These are phyloP conservation scores for Rhizodiscina lignyota DNA, from an alignment of 495 filamentous ascomycete genomes.

Conservation along the genomic window DNA sequence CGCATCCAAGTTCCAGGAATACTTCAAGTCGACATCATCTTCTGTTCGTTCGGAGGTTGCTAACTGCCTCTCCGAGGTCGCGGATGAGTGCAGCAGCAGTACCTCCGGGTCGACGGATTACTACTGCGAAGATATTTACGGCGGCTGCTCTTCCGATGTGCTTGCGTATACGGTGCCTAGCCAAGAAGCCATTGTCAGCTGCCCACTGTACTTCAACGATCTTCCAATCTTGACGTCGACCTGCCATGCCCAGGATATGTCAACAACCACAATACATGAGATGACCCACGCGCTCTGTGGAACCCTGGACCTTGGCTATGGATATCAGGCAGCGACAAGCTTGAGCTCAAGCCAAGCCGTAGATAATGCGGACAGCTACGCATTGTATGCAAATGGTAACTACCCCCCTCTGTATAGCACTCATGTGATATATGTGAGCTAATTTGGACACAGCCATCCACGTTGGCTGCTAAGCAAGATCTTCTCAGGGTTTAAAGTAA, in stretches of 20 bases:
- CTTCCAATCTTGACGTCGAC: slow-evolving; percentile 25
- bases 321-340: slow-evolving; percentile 31
- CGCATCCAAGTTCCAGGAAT: slow-evolving; percentile 35
- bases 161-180: slow-evolving; percentile 41
- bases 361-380: slow-evolving; percentile 45
- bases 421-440: no score
- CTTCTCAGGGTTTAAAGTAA: no score
- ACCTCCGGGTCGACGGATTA: slow-evolving; percentile 27
- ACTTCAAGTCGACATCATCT: slow-evolving; percentile 41
- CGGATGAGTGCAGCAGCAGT: slow-evolving; percentile 29
- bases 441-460: no score
- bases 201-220: slow-evolving; percentile 34
- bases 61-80: slow-evolving; percentile 31
- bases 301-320: slow-evolving; percentile 41
- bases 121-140: slow-evolving; percentile 35
- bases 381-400: slow-evolving; percentile 42
- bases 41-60: slow-evolving; percentile 31
- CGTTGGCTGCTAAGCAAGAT: no score
- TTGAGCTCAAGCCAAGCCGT: slow-evolving; percentile 30
- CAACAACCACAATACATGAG: slow-evolving; percentile 45
- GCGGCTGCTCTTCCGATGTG: slow-evolving; percentile 31
- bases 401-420: no score
- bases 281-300: slow-evolving; percentile 42
- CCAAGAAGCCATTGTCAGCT: slow-evolving; percentile 36
- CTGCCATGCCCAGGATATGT: slow-evolving; percentile 44